A percentile compares a stretch with the other conserved stretches of the same genome.
phyloP scores from a whole-genome alignment of 2,329 filamentous ascomycete species.

The Aspergillus eucalypticola region DNA sequence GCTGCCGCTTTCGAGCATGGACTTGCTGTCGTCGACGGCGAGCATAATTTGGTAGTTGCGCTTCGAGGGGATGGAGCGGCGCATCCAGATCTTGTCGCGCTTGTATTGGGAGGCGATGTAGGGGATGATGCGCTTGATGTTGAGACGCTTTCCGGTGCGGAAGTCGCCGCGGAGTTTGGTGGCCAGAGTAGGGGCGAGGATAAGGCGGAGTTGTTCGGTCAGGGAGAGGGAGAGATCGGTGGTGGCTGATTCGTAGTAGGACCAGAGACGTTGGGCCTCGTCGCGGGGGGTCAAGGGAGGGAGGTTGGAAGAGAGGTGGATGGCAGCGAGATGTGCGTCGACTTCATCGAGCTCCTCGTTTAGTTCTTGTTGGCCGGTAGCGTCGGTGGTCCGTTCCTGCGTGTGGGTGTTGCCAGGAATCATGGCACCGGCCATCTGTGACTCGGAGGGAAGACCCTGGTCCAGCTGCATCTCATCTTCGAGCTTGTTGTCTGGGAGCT shows the following conservation, averaged over 20 bases:
- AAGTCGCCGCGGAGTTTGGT: conserved; percentile 97
- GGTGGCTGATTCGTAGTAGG: conserved; percentile 78
- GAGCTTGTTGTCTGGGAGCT: conserved; percentile 48
- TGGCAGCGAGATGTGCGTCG: conserved; percentile 64
- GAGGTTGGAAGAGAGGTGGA: conserved; percentile 63
- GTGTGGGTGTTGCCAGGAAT: conserved; percentile 51
- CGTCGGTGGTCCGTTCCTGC: conserved; percentile 28
- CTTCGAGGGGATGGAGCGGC: conserved; percentile 85
- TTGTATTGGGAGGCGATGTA: conserved; percentile 99
- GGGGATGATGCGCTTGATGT: conserved; percentile 98
- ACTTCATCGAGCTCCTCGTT: conserved; percentile 50
- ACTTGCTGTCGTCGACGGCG: conserved; percentile 92
- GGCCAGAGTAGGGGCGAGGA: conserved; percentile 88
- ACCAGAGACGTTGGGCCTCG: conserved; percentile 76
- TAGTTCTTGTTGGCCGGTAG: conserved; percentile 44
- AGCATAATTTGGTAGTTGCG: conserved; percentile 96
- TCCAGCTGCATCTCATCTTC: conserved; percentile 49
- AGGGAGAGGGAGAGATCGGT: conserved; percentile 84
- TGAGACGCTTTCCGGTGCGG: conserved; percentile 95
- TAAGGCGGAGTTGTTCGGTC: conserved; percentile 91
- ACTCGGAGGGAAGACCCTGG: conserved; percentile 38
- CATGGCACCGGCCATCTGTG: conserved; percentile 51
- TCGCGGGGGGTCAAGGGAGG: conserved; percentile 49
- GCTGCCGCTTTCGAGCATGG: conserved; percentile 81
- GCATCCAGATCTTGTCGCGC: conserved; percentile 99